A percentile compares a stretch with the other conserved stretches of the same genome.
Evolutionary conservation across 371 early-diverging fungal species (phyloP).

Genomic region (Spiromyces aspiralis): DNA sequence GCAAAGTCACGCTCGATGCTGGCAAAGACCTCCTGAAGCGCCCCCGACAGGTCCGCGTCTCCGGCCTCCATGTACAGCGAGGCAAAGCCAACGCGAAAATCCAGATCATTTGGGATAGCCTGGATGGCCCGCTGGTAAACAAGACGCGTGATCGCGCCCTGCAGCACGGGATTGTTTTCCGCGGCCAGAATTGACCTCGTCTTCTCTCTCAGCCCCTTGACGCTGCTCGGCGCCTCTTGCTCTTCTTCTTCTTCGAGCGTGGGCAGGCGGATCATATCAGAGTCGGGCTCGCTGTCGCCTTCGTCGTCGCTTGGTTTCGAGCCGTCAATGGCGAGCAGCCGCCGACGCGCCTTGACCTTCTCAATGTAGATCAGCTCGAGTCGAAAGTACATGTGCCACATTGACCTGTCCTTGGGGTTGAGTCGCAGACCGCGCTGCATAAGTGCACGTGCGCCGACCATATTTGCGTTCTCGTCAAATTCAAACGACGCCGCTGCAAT

Average conservation of each 20-base stretch:
- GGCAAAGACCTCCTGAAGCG: neutral
- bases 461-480: constrained; percentile 63
- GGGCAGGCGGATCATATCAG: neutral
- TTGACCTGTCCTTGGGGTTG: constrained; percentile 42
- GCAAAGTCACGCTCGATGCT: neutral
- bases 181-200: constrained; percentile 12
- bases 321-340: constrained; percentile 51
- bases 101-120: constrained; percentile 50
- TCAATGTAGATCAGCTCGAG: constrained; percentile 79
- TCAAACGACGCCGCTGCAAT: constrained; percentile 83
- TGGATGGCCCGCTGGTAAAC: constrained; percentile 74
- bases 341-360: constrained; percentile 64
- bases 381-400: constrained; percentile 89
- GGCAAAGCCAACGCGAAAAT: constrained; percentile 56
- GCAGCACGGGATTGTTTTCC: constrained; percentile 49
- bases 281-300: constrained; percentile 7
- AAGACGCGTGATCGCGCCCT: constrained; percentile 60
- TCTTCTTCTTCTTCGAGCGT: neutral
- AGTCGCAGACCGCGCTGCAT: constrained; percentile 78
- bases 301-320: constrained; percentile 25
- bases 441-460: constrained; percentile 59
- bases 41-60: neutral
- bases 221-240: constrained; percentile 18
- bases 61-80: constrained; percentile 34
- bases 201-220: constrained; percentile 1